phyloP scores from a whole-genome alignment of 257 asterid species.

The Lycium ferocissimum region DNA sequence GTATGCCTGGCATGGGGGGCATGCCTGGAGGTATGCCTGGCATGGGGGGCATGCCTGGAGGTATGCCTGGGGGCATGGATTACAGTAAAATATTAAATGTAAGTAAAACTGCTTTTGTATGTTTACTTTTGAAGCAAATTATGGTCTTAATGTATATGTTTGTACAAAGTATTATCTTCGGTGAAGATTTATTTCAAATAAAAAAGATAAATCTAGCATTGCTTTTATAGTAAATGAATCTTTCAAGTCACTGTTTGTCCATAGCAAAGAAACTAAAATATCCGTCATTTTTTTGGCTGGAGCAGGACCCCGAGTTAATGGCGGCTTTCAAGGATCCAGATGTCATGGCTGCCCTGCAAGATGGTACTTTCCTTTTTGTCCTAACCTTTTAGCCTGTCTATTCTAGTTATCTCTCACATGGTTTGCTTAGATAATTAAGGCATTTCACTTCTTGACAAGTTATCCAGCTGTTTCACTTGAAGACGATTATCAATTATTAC shows the following conservation, averaged over 20 bases:
- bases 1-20: slow-evolving; percentile 23
- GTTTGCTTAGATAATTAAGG: not conserved
- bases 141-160: not conserved
- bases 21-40: slow-evolving; percentile 42
- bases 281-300: slow-evolving; percentile 35
- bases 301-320: slow-evolving; percentile 98
- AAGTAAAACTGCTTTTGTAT: slow-evolving; percentile 39
- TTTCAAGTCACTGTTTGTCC: not conserved
- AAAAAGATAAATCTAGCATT: not conserved
- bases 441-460: not conserved
- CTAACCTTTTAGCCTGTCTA: not conserved
- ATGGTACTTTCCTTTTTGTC: slow-evolving; percentile 58
- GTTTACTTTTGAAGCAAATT: slow-evolving; percentile 16
- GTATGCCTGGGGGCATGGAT: slow-evolving; percentile 74
- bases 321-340: slow-evolving; percentile 97
- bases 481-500: not conserved
- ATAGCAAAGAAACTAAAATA: not conserved
- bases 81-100: slow-evolving; percentile 89
- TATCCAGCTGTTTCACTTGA: not conserved
- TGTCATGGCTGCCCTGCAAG: slow-evolving; percentile 98
- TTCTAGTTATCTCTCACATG: not conserved
- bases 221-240: not conserved
- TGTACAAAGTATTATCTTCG: not conserved
- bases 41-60: slow-evolving; percentile 40
- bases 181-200: slow-evolving; percentile 12